phyloP scores from a whole-genome alignment of 805 yeast species.

The Myxozyma udenii region DNA sequence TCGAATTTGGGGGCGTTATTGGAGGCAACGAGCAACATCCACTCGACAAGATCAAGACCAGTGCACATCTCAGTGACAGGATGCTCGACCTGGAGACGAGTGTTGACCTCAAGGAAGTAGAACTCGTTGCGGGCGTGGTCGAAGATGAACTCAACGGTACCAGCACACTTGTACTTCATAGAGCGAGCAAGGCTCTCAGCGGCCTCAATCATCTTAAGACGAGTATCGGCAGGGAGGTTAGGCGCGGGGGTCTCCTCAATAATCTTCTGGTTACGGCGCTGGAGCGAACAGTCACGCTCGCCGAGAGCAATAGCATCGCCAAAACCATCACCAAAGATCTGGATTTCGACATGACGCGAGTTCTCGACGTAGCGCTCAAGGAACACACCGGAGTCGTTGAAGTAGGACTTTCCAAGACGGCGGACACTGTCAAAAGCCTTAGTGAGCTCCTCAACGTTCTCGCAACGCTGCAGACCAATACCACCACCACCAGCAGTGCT shows the following conservation, averaged over 20 bases:
- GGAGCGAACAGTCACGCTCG: conserved; percentile 96
- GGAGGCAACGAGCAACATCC: conserved; percentile 93
- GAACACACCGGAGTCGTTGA: conserved; percentile 94
- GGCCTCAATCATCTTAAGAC: conserved; percentile 71
- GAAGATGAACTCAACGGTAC: conserved; percentile 93
- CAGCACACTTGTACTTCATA: conserved; percentile 92
- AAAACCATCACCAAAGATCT: conserved; percentile 91
- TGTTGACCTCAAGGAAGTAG: conserved; percentile 93
- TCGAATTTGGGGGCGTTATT: conserved; percentile 78
- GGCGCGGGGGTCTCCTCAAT: conserved; percentile 99
- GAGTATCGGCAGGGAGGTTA: conserved; percentile 74
- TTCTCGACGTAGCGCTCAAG: conserved; percentile 91
- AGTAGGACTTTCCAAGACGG: conserved; percentile 89
- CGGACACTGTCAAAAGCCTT: conserved; percentile 85
- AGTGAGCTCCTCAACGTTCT: conserved; percentile 73
- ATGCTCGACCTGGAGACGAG: conserved; percentile 96
- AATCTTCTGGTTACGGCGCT: conserved; percentile 93
- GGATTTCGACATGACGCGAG: conserved; percentile 95
- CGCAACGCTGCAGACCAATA: conserved; percentile 93
- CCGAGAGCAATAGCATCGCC: conserved; percentile 93
- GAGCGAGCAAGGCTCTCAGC: conserved; percentile 78
- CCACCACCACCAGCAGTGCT: conserved; percentile 99
- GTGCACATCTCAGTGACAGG: conserved; percentile 95
- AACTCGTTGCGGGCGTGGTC: conserved; percentile 84
- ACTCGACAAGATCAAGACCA: conserved; percentile 90